Conservation (phyloP, 2,329 filamentous ascomycete genomes). For the Seiridium unicorne region DNA sequence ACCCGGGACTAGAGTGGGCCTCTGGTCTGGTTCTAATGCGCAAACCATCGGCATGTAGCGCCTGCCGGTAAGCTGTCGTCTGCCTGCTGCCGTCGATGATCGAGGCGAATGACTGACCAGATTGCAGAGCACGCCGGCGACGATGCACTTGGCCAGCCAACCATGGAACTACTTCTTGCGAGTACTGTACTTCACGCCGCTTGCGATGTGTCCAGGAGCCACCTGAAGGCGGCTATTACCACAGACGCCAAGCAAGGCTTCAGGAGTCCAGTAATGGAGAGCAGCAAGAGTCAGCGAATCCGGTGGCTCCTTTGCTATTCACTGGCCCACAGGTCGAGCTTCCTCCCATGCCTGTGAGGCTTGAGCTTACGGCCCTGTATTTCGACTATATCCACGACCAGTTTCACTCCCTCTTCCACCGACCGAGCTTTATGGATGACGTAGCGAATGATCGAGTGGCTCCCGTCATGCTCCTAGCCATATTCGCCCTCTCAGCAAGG, state of each 20-base stretch:
- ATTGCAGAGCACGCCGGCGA: constrained; percentile 5
- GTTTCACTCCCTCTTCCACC: constrained; percentile 31
- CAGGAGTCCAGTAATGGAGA: not conserved
- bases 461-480: constrained; percentile 20
- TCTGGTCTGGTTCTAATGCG: constrained; percentile 1
- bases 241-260: constrained; percentile 2
- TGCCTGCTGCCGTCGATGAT: not conserved
- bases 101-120: not conserved
- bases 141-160: constrained; percentile 5
- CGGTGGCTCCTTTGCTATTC: not conserved
- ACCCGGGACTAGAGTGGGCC: not conserved
- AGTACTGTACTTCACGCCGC: constrained; percentile 9
- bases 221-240: constrained; percentile 10
- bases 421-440: constrained; percentile 23
- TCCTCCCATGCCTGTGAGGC: constrained; percentile 5
- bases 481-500: constrained; percentile 23
- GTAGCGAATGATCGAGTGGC: constrained; percentile 18
- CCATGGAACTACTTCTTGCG: not conserved
- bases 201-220: constrained; percentile 8
- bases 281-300: not conserved
- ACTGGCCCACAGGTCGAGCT: constrained; percentile 4
- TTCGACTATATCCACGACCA: constrained; percentile 31
- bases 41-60: constrained; percentile 9
- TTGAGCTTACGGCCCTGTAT: constrained; percentile 29
- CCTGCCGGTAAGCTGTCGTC: constrained; percentile 7